Base-by-base conservation (phyloP, 2,329 filamentous ascomycete species). In the Macroventuria anomochaeta region DNA sequence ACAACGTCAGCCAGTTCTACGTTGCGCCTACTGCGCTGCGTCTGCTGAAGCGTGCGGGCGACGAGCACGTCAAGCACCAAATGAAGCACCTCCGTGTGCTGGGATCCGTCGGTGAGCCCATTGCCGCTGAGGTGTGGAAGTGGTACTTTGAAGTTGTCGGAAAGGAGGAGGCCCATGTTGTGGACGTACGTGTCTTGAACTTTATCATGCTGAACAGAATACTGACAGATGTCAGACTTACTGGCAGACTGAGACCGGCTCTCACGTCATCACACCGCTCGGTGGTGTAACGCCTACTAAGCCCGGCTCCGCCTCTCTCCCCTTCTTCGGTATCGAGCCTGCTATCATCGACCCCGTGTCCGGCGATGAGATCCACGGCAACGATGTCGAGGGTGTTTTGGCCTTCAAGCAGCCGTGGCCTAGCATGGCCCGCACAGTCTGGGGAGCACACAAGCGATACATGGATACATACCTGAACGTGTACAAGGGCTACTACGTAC, bases 171-270 rank as follows among this genome's bases (percentile, higher is more conserved):
- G 89, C 91, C 41, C 95, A 99, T 72, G 83, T 99, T 75, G 88
- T 97, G 49, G 95, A 99, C 75, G 92, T 96, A 81, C 84, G 91
- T 85, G 50, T 36, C 32, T 17, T 3, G 8, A 5, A n/a, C 10
- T 3, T 3, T n/a, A 1, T 8, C 5, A 8, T 11, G 3, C 12
- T 18, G 20, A 36, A 34, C 23, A 21, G 32, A 36, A 37, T 40
- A 38, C 64, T 74, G 46, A 75, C 39, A 44, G 3, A 15, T 15
- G 33, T 23, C 72, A 96, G 91, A 99, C 95, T 47, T 99, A 99
- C 84, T 99, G 95, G 95, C 95, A 99, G 85, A 99, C 95, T 46
- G 95, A 99, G 81, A 99, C 95, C 2, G 95, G 95, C 51, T 97
- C 91, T 59, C 88, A 99, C 77, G 92, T 96, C 69, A 97, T 99